Evolutionary conservation across 2,329 filamentous ascomycete genomes (phyloP).

Genomic region (Pyrenophora tritici-repentis): DNA sequence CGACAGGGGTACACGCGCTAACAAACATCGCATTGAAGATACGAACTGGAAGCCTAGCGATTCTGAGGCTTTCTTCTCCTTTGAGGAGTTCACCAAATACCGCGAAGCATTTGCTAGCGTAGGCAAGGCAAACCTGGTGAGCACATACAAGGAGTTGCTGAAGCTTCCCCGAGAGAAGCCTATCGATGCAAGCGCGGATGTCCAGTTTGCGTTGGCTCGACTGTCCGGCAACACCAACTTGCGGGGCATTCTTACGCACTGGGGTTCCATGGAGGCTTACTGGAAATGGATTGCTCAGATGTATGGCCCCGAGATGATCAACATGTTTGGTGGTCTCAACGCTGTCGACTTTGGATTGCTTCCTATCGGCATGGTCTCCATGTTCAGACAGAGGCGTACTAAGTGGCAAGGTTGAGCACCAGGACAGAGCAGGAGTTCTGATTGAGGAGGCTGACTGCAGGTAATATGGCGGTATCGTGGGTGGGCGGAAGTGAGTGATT

Average conservation of each 20-base stretch:
- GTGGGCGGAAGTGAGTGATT: no score
- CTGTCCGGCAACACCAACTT: constrained; percentile 28
- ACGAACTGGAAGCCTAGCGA: constrained; percentile 17
- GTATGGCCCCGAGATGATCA: constrained; percentile 44
- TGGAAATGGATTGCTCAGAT: constrained; percentile 47
- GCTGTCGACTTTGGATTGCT: constrained; percentile 42
- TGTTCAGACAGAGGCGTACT: constrained; percentile 39
- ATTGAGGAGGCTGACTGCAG: no score
- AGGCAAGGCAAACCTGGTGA: constrained; percentile 19
- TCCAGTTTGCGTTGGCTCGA: constrained; percentile 29
- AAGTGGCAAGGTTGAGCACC: constrained; percentile 38
- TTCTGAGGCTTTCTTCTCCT: constrained; percentile 33
- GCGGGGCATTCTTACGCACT: constrained; percentile 28
- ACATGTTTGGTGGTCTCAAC: constrained; percentile 41
- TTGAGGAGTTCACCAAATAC: constrained; percentile 32
- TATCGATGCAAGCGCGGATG: constrained; percentile 23
- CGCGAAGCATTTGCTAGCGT: constrained; percentile 22
- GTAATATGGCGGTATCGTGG: no score
- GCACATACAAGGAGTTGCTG: constrained; percentile 27
- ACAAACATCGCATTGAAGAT: constrained; percentile 5
- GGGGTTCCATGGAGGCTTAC: constrained; percentile 40
- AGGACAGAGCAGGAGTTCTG: no score
- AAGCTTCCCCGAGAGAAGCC: constrained; percentile 25
- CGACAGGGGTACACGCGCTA: constrained; percentile 23
- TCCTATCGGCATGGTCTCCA: constrained; percentile 46